A percentile compares a stretch with the other conserved stretches of the same genome.
These are phyloP conservation scores for Zygnema cylindricum DNA, from an alignment of 139 green algal genomes.

Conservation along the genomic window DNA sequence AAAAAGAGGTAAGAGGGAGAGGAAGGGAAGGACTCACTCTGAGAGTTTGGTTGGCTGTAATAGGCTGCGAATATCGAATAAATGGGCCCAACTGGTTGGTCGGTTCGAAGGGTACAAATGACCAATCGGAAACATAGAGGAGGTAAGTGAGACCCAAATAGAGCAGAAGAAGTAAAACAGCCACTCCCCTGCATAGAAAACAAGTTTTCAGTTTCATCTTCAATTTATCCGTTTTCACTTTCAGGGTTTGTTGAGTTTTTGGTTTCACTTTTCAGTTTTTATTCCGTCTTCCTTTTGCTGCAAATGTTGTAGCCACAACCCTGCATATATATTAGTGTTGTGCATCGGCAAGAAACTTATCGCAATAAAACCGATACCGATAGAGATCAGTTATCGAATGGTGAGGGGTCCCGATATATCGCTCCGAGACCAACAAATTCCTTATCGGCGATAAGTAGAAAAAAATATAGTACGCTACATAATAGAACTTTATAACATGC, in stretches of 20 bases:
- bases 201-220: neutral
- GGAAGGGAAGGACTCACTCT: neutral
- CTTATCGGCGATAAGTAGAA: too few relatives aligned
- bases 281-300: too few relatives aligned
- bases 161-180: neutral
- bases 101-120: neutral
- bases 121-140: slow-evolving; percentile 19
- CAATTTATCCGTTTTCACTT: neutral
- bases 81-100: neutral
- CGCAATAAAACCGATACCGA: too few relatives aligned
- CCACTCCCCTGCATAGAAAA: slow-evolving; percentile 15
- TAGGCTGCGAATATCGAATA: neutral
- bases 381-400: too few relatives aligned
- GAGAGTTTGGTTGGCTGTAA: neutral
- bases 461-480: too few relatives aligned
- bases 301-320: too few relatives aligned
- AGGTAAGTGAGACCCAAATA: slow-evolving; percentile 28
- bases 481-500: too few relatives aligned
- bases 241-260: neutral
- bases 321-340: too few relatives aligned
- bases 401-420: too few relatives aligned
- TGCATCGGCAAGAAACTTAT: too few relatives aligned
- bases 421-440: too few relatives aligned
- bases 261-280: too few relatives aligned
- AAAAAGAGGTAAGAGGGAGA: neutral